Evolutionary conservation across 169 alveolate species (phyloP).

Genomic region (Plasmodium sp.): DNA sequence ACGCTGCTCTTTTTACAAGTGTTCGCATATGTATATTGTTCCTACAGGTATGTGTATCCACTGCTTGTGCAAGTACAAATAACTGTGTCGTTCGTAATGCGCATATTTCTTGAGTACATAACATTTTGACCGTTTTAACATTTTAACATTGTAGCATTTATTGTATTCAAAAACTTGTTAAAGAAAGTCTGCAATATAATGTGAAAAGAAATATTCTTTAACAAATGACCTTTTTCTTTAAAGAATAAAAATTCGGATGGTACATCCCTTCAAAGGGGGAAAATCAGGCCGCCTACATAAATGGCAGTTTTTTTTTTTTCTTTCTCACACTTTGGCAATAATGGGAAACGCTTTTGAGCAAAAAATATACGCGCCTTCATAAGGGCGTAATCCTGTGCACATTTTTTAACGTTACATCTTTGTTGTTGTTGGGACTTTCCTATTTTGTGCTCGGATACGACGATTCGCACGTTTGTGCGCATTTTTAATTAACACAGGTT

Average conservation of each 20-base stretch:
- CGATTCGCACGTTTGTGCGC: neutral
- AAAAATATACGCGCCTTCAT: neutral
- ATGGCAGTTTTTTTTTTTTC: neutral
- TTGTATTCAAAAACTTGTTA: neutral
- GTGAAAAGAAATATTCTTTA: neutral
- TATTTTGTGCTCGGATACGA: neutral
- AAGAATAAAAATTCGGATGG: neutral
- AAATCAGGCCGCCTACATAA: neutral
- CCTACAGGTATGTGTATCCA: neutral
- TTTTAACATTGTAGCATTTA: neutral
- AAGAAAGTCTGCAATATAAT: neutral
- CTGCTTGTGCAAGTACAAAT: neutral
- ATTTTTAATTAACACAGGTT: neutral
- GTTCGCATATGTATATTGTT: neutral
- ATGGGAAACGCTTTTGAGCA: neutral
- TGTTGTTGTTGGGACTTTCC: neutral
- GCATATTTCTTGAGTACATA: neutral
- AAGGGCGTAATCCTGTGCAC: neutral
- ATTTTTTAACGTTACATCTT: neutral
- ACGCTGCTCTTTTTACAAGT: neutral
- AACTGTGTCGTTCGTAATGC: neutral
- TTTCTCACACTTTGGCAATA: neutral
- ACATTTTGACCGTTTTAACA: neutral
- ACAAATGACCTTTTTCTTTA: neutral
- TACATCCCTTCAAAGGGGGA: neutral